A percentile compares a stretch with the other conserved stretches of the same genome.
Conservation (phyloP, 2,329 filamentous ascomycete species). For the Ilyonectria destructans region DNA sequence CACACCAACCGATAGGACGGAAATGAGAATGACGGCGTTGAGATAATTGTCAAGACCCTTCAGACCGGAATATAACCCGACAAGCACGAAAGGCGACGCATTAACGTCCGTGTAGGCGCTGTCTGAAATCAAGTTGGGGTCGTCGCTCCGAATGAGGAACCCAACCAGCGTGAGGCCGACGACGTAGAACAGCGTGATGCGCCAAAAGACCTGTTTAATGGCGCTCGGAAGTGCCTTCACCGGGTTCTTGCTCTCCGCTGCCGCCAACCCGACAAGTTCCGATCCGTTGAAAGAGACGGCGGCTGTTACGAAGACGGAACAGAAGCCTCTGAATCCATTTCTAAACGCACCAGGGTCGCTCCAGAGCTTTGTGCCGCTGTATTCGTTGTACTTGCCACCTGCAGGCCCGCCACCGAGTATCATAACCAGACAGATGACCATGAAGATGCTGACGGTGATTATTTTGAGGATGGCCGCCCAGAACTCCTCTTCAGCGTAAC, state of each 20-base stretch:
- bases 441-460: slow-evolving; percentile 70
- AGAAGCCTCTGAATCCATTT: slow-evolving; percentile 65
- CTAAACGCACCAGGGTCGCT: slow-evolving; percentile 66
- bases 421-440: slow-evolving; percentile 71
- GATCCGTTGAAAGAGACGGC: slow-evolving; percentile 30
- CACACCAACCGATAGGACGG: slow-evolving; percentile 68
- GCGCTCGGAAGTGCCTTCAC: slow-evolving; percentile 81
- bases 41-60: slow-evolving; percentile 64
- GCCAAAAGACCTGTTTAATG: slow-evolving; percentile 79
- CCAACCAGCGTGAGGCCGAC: slow-evolving; percentile 63
- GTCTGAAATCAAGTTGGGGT: slow-evolving; percentile 57
- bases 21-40: slow-evolving; percentile 67
- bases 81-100: slow-evolving; percentile 66
- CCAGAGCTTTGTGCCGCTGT: slow-evolving; percentile 58
- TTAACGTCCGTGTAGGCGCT: slow-evolving; percentile 30
- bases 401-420: slow-evolving; percentile 70
- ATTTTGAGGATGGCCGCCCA: slow-evolving; percentile 65
- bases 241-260: slow-evolving; percentile 72
- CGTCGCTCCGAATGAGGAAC: slow-evolving; percentile 59
- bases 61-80: slow-evolving; percentile 63
- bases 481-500: slow-evolving; percentile 67
- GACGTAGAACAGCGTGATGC: slow-evolving; percentile 63
- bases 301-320: slow-evolving; percentile 31
- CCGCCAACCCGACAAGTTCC: slow-evolving; percentile 28
- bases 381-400: slow-evolving; percentile 58